Conservation (phyloP, 192 early-diverging fungal species). For the Tieghemiomyces parasiticus region DNA sequence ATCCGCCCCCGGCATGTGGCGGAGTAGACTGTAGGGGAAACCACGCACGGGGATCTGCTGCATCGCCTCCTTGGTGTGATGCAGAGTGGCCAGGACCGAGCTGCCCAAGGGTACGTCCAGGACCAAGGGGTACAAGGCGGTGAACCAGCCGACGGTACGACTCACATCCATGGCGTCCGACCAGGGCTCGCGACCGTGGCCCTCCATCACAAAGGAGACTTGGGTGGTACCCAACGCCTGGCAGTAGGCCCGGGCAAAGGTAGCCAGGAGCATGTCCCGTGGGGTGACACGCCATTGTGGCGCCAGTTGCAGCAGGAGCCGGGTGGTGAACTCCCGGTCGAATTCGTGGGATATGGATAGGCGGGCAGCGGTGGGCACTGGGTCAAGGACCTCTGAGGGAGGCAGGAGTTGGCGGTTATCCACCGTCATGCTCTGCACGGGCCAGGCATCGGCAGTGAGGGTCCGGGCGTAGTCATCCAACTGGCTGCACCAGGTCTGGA, state of each 20-base stretch:
- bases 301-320: neutral
- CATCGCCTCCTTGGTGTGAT: neutral
- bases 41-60: no score
- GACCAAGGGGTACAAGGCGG: slow-evolving; percentile 7
- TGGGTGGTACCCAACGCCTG: neutral
- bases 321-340: neutral
- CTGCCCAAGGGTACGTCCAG: neutral
- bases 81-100: neutral
- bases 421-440: neutral
- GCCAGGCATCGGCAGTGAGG: neutral
- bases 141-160: slow-evolving; percentile 17
- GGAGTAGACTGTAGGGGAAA: no score
- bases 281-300: neutral
- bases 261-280: neutral
- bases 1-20: no score
- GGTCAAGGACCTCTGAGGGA: neutral
- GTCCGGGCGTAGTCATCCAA: neutral
- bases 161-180: neutral
- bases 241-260: neutral
- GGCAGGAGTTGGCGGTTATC: neutral
- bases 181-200: neutral
- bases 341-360: neutral
- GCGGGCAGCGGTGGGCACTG: no score
- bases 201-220: neutral
- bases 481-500: slow-evolving; percentile 13